phyloP scores from a whole-genome alignment of 441 rosid species.

The Euphorbia schlechtendalii region DNA sequence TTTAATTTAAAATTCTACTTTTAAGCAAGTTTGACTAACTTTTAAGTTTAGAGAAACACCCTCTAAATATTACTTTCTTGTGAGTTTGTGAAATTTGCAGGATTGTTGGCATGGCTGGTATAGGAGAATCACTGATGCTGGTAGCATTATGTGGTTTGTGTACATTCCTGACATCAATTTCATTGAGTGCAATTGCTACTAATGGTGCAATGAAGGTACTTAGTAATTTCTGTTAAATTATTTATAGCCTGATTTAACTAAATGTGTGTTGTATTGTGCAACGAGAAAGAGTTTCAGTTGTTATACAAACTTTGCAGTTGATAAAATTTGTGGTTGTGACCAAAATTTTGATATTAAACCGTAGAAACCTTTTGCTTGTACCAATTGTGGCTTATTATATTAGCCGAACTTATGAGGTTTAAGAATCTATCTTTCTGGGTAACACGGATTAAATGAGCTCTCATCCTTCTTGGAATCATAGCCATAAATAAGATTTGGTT shows the following conservation, averaged over 20 bases:
- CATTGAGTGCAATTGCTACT: slow-evolving; percentile 99
- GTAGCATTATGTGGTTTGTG: slow-evolving; percentile 89
- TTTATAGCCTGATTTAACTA: background rate
- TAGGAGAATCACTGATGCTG: slow-evolving; percentile 70
- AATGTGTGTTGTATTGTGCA: background rate
- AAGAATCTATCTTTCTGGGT: background rate
- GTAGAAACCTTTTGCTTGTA: background rate
- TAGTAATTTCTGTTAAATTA: background rate
- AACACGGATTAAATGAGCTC: background rate
- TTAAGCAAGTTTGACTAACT: no score
- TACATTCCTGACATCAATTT: slow-evolving; percentile 89
- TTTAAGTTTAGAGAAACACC: slow-evolving; percentile 91
- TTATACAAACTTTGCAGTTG: background rate
- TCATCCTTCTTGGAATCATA: background rate
- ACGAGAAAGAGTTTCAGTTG: background rate
- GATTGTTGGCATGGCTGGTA: slow-evolving; percentile 99
- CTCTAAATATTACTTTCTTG: background rate
- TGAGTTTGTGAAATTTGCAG: slow-evolving; percentile 37
- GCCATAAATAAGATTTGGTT: background rate
- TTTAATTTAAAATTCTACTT: no score
- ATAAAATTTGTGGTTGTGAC: background rate
- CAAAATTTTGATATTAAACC: background rate
- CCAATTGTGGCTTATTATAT: background rate
- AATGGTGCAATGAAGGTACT: slow-evolving; percentile 99
- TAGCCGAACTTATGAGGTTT: background rate